These are phyloP conservation scores for Brettanomyces sp. DNA, from an alignment of 805 yeast species.

Conservation along the genomic window DNA sequence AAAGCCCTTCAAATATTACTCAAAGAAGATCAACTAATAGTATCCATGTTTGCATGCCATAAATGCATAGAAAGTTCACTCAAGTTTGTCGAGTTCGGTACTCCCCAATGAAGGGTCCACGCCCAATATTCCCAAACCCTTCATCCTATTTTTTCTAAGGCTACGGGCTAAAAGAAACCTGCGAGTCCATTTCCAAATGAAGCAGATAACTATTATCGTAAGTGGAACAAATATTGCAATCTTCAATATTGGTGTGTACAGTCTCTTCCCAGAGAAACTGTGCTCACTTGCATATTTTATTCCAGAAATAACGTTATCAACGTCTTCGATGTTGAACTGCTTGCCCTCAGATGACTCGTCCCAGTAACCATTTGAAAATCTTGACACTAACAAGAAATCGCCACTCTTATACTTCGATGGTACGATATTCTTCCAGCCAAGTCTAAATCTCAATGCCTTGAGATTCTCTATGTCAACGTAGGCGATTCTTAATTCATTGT, in stretches of 20 bases:
- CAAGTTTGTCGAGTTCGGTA: constrained; percentile 8
- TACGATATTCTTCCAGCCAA: constrained; percentile 29
- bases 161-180: not conserved
- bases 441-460: constrained; percentile 9
- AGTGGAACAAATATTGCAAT: not conserved
- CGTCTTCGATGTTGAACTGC: constrained; percentile 6
- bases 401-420: constrained; percentile 34
- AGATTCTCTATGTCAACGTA: constrained; percentile 40
- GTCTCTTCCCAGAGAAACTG: constrained; percentile 1
- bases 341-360: constrained; percentile 7
- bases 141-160: constrained; percentile 6
- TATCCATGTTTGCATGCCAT: no score
- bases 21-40: no score
- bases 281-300: constrained; percentile 7
- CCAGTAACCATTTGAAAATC: constrained; percentile 22
- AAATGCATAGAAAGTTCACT: not conserved
- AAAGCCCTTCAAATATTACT: no score
- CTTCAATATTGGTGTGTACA: not conserved
- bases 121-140: constrained; percentile 11
- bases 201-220: not conserved
- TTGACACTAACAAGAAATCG: constrained; percentile 45
- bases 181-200: not conserved
- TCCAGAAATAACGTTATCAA: constrained; percentile 5
- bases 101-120: constrained; percentile 5
- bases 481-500: constrained; percentile 31